Conservation (phyloP, 352 stramenopile species). For the Pythium myriotylum region DNA sequence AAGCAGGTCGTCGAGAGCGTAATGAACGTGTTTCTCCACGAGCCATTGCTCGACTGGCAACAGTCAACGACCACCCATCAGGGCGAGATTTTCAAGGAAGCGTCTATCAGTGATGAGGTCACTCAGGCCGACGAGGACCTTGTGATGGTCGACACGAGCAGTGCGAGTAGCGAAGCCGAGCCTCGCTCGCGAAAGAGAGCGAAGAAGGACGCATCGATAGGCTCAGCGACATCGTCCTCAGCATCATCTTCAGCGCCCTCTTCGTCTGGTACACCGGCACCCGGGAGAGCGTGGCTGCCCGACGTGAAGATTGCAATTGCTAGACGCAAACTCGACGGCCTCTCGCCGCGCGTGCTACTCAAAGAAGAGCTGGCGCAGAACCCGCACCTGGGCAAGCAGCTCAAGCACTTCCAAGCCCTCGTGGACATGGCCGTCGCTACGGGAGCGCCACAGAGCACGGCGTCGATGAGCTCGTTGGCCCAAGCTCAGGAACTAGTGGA, state of each 20-base stretch:
- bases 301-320: conserved; percentile 81
- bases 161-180: neutral
- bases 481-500: conserved; percentile 85
- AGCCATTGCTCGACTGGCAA: conserved; percentile 91
- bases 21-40: conserved; percentile 92
- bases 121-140: conserved; percentile 23
- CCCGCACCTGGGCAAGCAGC: conserved; percentile 50
- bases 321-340: conserved; percentile 70
- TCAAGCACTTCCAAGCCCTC: conserved; percentile 59
- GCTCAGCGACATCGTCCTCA: conserved; percentile 1
- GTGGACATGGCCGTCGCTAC: conserved; percentile 41
- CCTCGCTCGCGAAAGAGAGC: conserved; percentile 5
- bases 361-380: conserved; percentile 82
- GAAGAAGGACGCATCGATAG: neutral
- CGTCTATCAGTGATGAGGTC: conserved; percentile 25
- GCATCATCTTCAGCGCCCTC: conserved; percentile 3
- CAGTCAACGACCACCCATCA: conserved; percentile 67
- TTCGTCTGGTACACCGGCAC: neutral
- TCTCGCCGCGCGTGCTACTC: conserved; percentile 66
- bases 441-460: conserved; percentile 19
- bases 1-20: conserved; percentile 85
- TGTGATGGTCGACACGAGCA: conserved; percentile 5
- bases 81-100: conserved; percentile 51
- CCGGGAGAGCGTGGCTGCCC: conserved; percentile 54
- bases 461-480: conserved; percentile 51